These are phyloP conservation scores for Penicillium aurantiogriseum DNA, from an alignment of 2,329 filamentous ascomycete species.

Conservation along the genomic window DNA sequence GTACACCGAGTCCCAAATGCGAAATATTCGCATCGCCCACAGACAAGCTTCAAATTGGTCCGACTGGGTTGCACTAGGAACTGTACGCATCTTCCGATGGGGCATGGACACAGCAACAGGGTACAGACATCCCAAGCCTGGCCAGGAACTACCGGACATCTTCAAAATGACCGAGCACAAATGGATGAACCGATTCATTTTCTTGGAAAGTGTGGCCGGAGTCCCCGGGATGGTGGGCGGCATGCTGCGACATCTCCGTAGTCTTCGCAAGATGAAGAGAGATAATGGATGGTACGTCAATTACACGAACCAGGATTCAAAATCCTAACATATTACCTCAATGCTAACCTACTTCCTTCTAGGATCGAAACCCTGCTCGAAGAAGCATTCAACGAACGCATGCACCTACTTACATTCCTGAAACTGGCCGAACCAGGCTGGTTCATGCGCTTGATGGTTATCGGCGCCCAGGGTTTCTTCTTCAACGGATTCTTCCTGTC, in stretches of 20 bases:
- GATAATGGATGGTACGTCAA: conserved; percentile 78
- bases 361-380: conserved; percentile 90
- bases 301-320: not conserved
- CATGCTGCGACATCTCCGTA: conserved; percentile 86
- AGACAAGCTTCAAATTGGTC: conserved; percentile 69
- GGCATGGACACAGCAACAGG: conserved; percentile 80
- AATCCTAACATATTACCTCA: not conserved
- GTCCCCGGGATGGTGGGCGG: conserved; percentile 97
- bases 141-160: conserved; percentile 46
- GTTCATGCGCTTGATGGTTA: conserved; percentile 90
- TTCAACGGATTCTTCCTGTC: conserved; percentile 91
- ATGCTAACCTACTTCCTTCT: not conserved
- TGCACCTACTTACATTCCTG: conserved; percentile 90
- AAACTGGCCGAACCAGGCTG: conserved; percentile 82
- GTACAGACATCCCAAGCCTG: conserved; percentile 66
- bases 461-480: conserved; percentile 91
- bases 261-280: conserved; percentile 77
- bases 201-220: conserved; percentile 90
- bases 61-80: conserved; percentile 74
- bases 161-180: conserved; percentile 78
- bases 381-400: conserved; percentile 88
- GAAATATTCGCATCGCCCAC: conserved; percentile 69
- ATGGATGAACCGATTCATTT: conserved; percentile 87
- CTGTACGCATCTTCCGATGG: conserved; percentile 73
- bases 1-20: conserved; percentile 79